Conservation (phyloP, 495 filamentous ascomycete genomes). For the Bombardia bombarda region DNA sequence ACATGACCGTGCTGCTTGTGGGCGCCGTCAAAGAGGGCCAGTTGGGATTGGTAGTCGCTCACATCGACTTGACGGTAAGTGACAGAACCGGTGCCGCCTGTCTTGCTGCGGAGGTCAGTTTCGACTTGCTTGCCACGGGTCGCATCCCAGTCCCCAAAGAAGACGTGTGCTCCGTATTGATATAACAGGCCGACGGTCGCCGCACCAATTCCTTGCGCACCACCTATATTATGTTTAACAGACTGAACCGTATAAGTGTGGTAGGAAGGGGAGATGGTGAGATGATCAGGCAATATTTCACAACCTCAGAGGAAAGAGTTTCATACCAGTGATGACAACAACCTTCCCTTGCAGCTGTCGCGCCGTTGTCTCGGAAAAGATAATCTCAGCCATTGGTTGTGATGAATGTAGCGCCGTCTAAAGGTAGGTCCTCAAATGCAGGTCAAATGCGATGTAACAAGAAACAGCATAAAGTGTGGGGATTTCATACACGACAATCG, state of each 20-base stretch:
- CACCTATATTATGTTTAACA: constrained; percentile 6
- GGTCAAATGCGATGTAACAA: too few relatives aligned
- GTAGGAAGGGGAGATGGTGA: too few relatives aligned
- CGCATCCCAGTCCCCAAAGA: constrained; percentile 17
- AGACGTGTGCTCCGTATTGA: constrained; percentile 12
- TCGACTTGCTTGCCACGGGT: constrained; percentile 4
- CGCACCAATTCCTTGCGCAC: constrained; percentile 23
- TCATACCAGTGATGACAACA: constrained; percentile 11
- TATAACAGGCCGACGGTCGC: constrained; percentile 14
- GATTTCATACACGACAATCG: too few relatives aligned
- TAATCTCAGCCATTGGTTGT: constrained; percentile 12
- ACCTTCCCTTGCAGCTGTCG: constrained; percentile 5
- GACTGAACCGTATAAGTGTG: not conserved
- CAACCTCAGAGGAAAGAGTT: not conserved
- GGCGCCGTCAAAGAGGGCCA: constrained; percentile 17
- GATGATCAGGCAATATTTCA: not conserved
- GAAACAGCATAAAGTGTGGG: too few relatives aligned
- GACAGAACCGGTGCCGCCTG: not conserved
- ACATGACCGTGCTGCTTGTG: constrained; percentile 7
- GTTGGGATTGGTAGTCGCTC: constrained; percentile 9
- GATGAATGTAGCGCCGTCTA: too few relatives aligned
- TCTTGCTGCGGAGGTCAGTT: not conserved
- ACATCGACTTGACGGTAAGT: constrained; percentile 15
- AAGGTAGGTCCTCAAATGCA: too few relatives aligned
- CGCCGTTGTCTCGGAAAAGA: constrained; percentile 2